Conservation (phyloP, 2,329 filamentous ascomycete genomes). For the Dothiorella sarmentorum region DNA sequence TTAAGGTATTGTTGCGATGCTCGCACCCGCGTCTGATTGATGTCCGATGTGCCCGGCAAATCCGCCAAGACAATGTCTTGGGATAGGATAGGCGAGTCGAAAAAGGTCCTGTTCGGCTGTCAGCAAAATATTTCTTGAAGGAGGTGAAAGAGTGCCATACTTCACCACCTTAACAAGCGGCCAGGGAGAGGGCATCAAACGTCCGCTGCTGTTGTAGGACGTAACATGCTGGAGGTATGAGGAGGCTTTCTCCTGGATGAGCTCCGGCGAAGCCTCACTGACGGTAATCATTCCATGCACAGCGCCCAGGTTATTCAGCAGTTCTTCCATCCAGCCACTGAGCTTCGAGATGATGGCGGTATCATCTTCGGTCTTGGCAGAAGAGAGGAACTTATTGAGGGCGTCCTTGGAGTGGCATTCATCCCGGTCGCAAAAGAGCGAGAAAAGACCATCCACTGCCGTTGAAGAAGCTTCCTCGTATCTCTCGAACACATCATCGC, state of each 20-base stretch:
- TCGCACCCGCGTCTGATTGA: constrained; percentile 21
- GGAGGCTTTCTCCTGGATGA: background rate
- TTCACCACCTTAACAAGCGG: constrained; percentile 25
- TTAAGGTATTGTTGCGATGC: constrained; percentile 22
- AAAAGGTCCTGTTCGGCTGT: background rate
- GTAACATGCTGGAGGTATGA: background rate
- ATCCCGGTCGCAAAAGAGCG: background rate
- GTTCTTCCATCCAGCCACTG: background rate
- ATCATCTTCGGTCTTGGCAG: background rate
- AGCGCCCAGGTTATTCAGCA: background rate
- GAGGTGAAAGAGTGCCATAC: constrained; percentile 14
- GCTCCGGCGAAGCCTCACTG: background rate
- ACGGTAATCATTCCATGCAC: background rate
- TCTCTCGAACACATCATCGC: background rate
- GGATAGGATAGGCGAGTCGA: constrained; percentile 10
- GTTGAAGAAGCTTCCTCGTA: background rate
- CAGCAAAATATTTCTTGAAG: no score
- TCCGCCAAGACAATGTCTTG: constrained; percentile 23
- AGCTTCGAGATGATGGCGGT: background rate
- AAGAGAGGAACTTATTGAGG: background rate
- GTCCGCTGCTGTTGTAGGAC: background rate
- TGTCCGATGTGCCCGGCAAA: constrained; percentile 20
- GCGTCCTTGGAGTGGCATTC: background rate
- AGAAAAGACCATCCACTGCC: background rate
- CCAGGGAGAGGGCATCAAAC: constrained; percentile 21